phyloP scores from a whole-genome alignment of 2,329 filamentous ascomycete genomes.

The Stagonosporopsis vannaccii region DNA sequence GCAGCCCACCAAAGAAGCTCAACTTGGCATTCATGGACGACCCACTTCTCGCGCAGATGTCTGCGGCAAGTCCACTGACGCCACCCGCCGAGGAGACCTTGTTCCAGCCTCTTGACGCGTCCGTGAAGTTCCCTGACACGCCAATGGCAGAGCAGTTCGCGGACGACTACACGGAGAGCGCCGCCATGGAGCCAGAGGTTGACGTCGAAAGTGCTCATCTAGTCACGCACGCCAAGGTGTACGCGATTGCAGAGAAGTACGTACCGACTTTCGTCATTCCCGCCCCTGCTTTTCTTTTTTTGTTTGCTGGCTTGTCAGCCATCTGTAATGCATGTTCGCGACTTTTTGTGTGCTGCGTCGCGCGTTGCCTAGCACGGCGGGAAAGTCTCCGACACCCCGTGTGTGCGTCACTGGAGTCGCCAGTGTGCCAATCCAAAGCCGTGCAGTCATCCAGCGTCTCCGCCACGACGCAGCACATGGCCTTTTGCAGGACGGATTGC shows the following conservation, averaged over 20 bases:
- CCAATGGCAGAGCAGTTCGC: slow-evolving; percentile 45
- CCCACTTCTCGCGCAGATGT: slow-evolving; percentile 46
- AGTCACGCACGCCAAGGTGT: slow-evolving; percentile 57
- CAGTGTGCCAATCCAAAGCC: slow-evolving; percentile 28
- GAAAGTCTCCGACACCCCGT: slow-evolving; percentile 38
- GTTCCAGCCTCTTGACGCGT: slow-evolving; percentile 31
- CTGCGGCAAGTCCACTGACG: slow-evolving; percentile 33
- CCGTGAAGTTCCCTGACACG: slow-evolving; percentile 40
- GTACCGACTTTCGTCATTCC: slow-evolving; percentile 30
- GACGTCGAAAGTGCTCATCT: slow-evolving; percentile 53
- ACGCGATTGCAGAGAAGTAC: slow-evolving; percentile 59
- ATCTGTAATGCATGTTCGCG: slow-evolving; percentile 19
- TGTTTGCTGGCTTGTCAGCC: slow-evolving; percentile 21
- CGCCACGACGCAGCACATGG: slow-evolving; percentile 9
- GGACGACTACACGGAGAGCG: slow-evolving; percentile 40
- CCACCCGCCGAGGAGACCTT: slow-evolving; percentile 35
- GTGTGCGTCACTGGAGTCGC: slow-evolving; percentile 34
- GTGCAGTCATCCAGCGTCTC: slow-evolving; percentile 7
- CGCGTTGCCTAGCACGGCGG: slow-evolving; percentile 28
- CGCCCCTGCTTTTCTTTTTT: slow-evolving; percentile 21
- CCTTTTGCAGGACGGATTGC: slow-evolving; percentile 1
- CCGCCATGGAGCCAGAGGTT: slow-evolving; percentile 42
- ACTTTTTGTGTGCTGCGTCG: slow-evolving; percentile 22
- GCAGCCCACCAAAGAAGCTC: slow-evolving; percentile 34
- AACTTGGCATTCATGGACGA: slow-evolving; percentile 47